Evolutionary conservation across 208 protist genomes (phyloP), one percentile per base, ranked within the genome.

Genomic region (Crithidia brevicula): DNA sequence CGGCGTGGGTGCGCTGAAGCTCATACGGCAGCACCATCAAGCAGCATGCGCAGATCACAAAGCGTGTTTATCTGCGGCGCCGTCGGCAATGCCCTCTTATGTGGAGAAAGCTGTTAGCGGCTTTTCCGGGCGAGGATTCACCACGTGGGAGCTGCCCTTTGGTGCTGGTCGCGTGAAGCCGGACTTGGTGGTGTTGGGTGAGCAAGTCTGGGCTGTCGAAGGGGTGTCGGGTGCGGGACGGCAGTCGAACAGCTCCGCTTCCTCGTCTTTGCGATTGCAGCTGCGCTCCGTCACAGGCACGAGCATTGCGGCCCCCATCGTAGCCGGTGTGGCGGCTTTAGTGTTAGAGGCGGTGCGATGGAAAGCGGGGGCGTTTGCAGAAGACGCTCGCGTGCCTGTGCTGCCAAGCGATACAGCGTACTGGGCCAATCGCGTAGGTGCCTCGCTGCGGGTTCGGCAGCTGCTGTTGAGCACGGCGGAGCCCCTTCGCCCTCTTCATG

Each of bases 121-220:
- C 18, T 99, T 98, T 71, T 98, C 93, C 0, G 95, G 94, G 1
- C 79, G 89, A 36, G 95, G 96, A 2, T 97, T 98, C 47, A 99
- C 96, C 1, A 97, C 87, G 18, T 97, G 91, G 89, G 98, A 99
- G 64, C 72, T 99, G 25, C 94, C 96, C n/a, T 81, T 87, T 50
- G 79, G 79, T 9, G 95, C 97, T 31, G 98, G 98, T 5, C 81
- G 98, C 23, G 61, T 97, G 8, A 99, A 99, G 83, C 98, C 98
- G 0, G 98, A 99, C 70, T 22, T 99, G 1, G 77, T 99, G 0
- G 91, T 96, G 9, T 82, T 94, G 47, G 98, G 97, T 15, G 60
- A 88, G 6, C 25, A 70, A 38, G 74, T 94, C 3, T 42, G 57
- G 62, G 58, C 53, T 49, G 58, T 75, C 23, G 62, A 82, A 64